phyloP scores from a whole-genome alignment of 352 stramenopile species.

The Thraustotheca clavata region DNA sequence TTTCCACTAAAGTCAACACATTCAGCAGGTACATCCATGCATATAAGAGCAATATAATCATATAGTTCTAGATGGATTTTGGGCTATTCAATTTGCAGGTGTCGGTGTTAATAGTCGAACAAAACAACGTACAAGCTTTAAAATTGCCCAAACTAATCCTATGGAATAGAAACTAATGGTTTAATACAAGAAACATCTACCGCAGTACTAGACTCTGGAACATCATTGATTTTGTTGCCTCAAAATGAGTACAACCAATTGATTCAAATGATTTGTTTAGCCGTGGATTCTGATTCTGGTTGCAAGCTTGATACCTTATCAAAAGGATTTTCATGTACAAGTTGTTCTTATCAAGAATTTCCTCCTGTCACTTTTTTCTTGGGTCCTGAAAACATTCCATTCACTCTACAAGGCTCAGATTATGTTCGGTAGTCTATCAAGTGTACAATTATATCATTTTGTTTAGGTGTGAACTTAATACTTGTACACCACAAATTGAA shows the following conservation, averaged over 20 bases:
- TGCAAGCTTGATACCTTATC: slow-evolving; percentile 25
- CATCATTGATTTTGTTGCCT: slow-evolving; percentile 51
- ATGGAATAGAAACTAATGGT: slow-evolving; percentile 5
- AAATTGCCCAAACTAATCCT: too few species aligned
- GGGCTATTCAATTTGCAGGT: slow-evolving; percentile 38
- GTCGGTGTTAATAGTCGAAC: neutral
- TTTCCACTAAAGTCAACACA: slow-evolving; percentile 42
- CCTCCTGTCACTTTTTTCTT: slow-evolving; percentile 44
- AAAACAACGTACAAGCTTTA: neutral
- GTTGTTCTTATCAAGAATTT: slow-evolving; percentile 45
- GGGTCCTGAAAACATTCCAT: neutral
- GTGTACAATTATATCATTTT: neutral
- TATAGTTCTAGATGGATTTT: slow-evolving; percentile 36
- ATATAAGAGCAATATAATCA: neutral
- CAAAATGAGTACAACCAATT: slow-evolving; percentile 32
- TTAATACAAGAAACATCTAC: slow-evolving; percentile 27
- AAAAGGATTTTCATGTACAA: slow-evolving; percentile 35
- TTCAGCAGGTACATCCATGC: neutral
- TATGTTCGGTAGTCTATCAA: slow-evolving; percentile 32
- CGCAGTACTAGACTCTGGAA: slow-evolving; percentile 59
- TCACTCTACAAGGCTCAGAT: slow-evolving; percentile 46
- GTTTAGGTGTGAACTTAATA: slow-evolving; percentile 34
- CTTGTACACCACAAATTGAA: slow-evolving; percentile 50
- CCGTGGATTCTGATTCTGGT: slow-evolving; percentile 26
- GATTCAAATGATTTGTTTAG: slow-evolving; percentile 31